phyloP scores from a whole-genome alignment of 495 filamentous ascomycete genomes.

The Lindgomyces ingoldianus region DNA sequence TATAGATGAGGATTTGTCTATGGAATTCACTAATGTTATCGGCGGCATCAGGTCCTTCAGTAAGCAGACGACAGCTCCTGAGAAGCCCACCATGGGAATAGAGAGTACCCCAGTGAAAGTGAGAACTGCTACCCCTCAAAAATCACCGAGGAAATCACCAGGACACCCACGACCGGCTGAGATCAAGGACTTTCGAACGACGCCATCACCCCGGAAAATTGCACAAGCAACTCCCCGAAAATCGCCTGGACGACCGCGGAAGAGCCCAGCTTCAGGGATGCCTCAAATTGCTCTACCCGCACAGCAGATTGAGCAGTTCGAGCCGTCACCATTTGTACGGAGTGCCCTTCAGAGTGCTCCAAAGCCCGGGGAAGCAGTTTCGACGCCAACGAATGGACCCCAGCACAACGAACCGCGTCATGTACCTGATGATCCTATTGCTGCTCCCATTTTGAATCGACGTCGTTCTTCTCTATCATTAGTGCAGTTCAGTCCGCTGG shows the following conservation, averaged over 20 bases:
- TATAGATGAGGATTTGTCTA: constrained; percentile 67
- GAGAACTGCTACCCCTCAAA: constrained; percentile 13
- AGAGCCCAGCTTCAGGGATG: constrained; percentile 14
- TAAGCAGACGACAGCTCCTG: constrained; percentile 9
- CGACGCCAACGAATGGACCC: constrained; percentile 15
- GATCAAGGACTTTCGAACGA: neutral
- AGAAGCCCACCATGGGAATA: neutral
- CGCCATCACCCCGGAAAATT: constrained; percentile 5
- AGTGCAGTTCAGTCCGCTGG: constrained; percentile 34
- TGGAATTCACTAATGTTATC: constrained; percentile 77
- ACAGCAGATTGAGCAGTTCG: constrained; percentile 18
- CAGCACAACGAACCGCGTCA: neutral
- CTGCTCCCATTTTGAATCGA: constrained; percentile 31
- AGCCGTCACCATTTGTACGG: constrained; percentile 24
- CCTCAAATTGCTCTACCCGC: constrained; percentile 12
- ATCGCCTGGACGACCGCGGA: constrained; percentile 27
- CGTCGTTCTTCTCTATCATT: constrained; percentile 31
- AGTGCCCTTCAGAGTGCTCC: constrained; percentile 5
- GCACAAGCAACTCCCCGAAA: constrained; percentile 13
- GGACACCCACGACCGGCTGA: constrained; percentile 2
- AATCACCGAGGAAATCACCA: constrained; percentile 28
- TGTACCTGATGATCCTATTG: constrained; percentile 32
- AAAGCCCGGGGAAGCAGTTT: neutral
- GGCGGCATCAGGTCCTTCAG: constrained; percentile 58
- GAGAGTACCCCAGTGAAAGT: neutral